Base-by-base conservation (phyloP, 2,329 filamentous ascomycete genomes). In the Hypoxylon sp. region DNA sequence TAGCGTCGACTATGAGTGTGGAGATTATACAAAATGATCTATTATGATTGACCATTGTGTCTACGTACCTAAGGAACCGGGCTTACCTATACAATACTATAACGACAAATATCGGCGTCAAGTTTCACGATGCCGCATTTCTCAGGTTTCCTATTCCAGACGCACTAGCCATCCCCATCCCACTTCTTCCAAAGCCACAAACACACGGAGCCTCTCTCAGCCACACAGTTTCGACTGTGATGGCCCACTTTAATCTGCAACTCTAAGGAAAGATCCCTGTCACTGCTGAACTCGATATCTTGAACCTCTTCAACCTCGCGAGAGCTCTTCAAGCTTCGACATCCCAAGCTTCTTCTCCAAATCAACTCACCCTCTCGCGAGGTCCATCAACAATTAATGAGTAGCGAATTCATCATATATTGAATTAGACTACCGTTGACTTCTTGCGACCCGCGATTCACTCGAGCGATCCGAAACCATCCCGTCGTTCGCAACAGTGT, bases 251-350 rank as follows among this genome's bases (percentile, higher is more conserved):
- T 56, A 62, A 50, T 41, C 17, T 49, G 23, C 59, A 41, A 55
- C 38, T 53, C 49, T 36, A n/a, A 4, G 34, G 11, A 36, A 36
- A 36, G 38, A 43, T 43, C 38, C 38, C 38, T 43, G 38, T 21
- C 38, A 19, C 38, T 17, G 38, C 17, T 21, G 38, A 43, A 43
- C 9, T 43, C 38, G 19, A 25, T 25, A 23, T 45, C 17, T 30
- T n/a, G 14, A n/a, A 56, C 38, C n/a, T 56, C 23, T 55, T 55
- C 36, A 55, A 55, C 52, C 52, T 55, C 36, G 19, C 36, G 52
- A 43, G 36, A 21, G 36, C 23, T 7, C n/a, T 21, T 53, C 50
- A n/a, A 41, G 50, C 19, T 41, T 43, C 38, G 6, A 19, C 7
- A 11, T 10, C 34, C 38, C 38, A 43, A 43, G 38, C 50, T 52